Conservation (phyloP, 2,329 filamentous ascomycete genomes). For the Mollisiaceae sp. region DNA sequence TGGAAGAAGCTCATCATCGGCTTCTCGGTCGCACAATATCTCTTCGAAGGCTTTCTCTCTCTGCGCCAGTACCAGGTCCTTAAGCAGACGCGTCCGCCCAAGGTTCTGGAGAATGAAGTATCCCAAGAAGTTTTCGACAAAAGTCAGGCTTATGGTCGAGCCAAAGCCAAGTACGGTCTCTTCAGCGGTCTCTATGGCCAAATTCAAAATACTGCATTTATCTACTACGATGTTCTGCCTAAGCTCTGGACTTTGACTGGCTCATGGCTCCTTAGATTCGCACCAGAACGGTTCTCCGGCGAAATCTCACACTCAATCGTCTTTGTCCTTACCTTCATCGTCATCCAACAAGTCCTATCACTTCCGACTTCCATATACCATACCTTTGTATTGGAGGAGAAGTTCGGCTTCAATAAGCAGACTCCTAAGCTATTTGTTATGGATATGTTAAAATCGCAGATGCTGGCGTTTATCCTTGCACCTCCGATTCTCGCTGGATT, state of each 20-base stretch:
- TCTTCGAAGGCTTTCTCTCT: slow-evolving; percentile 88
- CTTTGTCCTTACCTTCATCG: slow-evolving; percentile 86
- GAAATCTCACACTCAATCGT: slow-evolving; percentile 93
- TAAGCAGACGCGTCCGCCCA: slow-evolving; percentile 78
- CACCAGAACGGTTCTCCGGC: slow-evolving; percentile 80
- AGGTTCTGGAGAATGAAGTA: slow-evolving; percentile 87
- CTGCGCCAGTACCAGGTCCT: slow-evolving; percentile 89
- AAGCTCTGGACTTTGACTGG: slow-evolving; percentile 88
- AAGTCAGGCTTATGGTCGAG: slow-evolving; percentile 92
- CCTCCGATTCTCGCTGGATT: slow-evolving; percentile 91
- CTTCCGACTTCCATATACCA: slow-evolving; percentile 88
- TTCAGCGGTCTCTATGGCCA: slow-evolving; percentile 82
- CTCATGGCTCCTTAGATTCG: slow-evolving; percentile 72
- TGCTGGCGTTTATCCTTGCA: slow-evolving; percentile 78
- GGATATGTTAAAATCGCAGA: slow-evolving; percentile 90
- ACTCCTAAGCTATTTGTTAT: slow-evolving; percentile 85
- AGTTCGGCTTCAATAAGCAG: slow-evolving; percentile 99
- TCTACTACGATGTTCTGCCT: slow-evolving; percentile 89
- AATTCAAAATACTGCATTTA: slow-evolving; percentile 85
- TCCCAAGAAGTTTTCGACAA: slow-evolving; percentile 92
- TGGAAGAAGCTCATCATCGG: slow-evolving; percentile 97
- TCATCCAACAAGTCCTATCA: slow-evolving; percentile 79
- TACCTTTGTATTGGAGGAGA: slow-evolving; percentile 94
- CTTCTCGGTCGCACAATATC: slow-evolving; percentile 90
- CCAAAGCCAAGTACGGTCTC: slow-evolving; percentile 90